Conservation (phyloP, 106 monocot species). For the Hemerocallis citrina region DNA sequence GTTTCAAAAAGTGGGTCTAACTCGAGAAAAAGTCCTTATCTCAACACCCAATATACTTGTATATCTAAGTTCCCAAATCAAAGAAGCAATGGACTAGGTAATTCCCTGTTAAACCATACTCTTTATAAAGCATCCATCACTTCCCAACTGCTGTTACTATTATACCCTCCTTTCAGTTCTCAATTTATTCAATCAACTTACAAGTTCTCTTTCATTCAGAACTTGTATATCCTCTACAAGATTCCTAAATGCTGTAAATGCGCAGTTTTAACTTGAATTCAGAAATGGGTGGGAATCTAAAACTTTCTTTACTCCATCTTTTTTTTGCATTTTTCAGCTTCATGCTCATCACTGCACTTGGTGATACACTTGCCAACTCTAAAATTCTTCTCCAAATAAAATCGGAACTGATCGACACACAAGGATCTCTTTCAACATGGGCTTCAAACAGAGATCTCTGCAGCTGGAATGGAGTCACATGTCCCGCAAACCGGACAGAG, state of each 20-base stretch:
- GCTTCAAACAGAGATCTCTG: constrained; percentile 26
- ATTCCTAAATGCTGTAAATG: neutral
- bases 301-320: constrained; percentile 6
- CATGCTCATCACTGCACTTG: constrained; percentile 7
- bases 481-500: constrained; percentile 7
- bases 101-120: neutral
- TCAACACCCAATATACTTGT: neutral
- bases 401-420: constrained; percentile 33
- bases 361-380: constrained; percentile 14
- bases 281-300: constrained; percentile 9
- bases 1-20: no score
- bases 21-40: no score
- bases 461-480: constrained; percentile 66
- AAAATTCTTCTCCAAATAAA: constrained; percentile 55
- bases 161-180: constrained; percentile 3
- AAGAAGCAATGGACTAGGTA: neutral
- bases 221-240: neutral
- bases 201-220: neutral
- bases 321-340: constrained; percentile 10
- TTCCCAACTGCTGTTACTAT: constrained; percentile 26
- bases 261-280: neutral
- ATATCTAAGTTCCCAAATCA: neutral
- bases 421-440: constrained; percentile 51
- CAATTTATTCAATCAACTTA: neutral
- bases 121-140: constrained; percentile 15